Conservation (phyloP, 768 basidiomycete species). For the Postia placenta region DNA sequence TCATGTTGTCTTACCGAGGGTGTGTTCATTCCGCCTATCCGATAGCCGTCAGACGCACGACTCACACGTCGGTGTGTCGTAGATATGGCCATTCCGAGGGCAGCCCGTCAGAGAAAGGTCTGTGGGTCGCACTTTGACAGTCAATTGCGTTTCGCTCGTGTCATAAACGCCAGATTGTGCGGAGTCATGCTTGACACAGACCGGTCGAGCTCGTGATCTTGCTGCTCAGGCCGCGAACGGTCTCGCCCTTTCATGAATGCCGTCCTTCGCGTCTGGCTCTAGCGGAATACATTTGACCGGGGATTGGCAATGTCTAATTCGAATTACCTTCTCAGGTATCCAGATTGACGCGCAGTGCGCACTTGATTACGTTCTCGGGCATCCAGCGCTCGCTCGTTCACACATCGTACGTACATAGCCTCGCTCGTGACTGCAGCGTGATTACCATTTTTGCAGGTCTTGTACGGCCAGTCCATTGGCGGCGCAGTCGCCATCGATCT, state of each 20-base stretch:
- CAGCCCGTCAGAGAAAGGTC: constrained; percentile 78
- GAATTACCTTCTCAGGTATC: no score
- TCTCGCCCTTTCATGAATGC: no score
- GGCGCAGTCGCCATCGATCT: constrained; percentile 91
- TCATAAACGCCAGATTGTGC: no score
- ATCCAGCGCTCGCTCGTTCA: constrained; percentile 61
- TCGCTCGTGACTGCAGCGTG: neutral
- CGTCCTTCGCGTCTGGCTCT: no score
- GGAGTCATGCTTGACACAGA: no score
- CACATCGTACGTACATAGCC: constrained; percentile 47
- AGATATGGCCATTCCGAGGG: constrained; percentile 92
- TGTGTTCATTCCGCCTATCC: constrained; percentile 31
- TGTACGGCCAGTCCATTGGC: constrained; percentile 86
- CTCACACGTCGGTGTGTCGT: neutral
- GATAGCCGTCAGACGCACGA: neutral
- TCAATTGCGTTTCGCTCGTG: no score
- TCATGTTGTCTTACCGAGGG: constrained; percentile 95
- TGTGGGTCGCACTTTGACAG: neutral
- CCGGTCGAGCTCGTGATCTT: no score
- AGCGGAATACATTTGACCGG: no score
- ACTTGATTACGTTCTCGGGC: constrained; percentile 63
- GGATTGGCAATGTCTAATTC: no score
- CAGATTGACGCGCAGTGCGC: constrained; percentile 81
- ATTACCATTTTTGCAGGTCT: constrained; percentile 35
- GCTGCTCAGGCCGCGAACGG: neutral